Conservation (phyloP, 2,329 filamentous ascomycete species). For the Nectriaceae sp. region DNA sequence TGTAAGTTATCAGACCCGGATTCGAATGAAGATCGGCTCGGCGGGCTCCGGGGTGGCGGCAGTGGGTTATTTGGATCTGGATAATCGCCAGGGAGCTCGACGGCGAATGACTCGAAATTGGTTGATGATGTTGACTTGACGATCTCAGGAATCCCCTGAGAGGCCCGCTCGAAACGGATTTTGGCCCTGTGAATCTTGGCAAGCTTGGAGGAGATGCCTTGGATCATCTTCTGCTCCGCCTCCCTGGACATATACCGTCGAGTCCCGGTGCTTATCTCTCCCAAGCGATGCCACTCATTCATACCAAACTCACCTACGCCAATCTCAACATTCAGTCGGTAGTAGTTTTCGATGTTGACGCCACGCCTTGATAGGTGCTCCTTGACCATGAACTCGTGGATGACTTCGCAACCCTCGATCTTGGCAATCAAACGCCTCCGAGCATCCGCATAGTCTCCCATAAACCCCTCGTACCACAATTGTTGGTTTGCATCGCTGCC, state of each 20-base stretch:
- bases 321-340: conserved; percentile 93
- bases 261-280: conserved; percentile 92
- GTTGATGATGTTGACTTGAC: conserved; percentile 45
- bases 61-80: conserved; percentile 41
- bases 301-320: conserved; percentile 97
- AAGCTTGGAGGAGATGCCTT: conserved; percentile 76
- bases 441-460: conserved; percentile 91
- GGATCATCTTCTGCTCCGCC: conserved; percentile 75
- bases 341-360: conserved; percentile 89
- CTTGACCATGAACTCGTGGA: conserved; percentile 81
- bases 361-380: conserved; percentile 76
- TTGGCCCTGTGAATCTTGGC: conserved; percentile 82
- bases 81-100: conserved; percentile 60
- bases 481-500: conserved; percentile 68
- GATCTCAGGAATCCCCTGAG: conserved; percentile 45
- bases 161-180: conserved; percentile 59
- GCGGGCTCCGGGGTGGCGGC: conserved; percentile 38
- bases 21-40: conserved; percentile 57
- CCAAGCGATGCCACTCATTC: conserved; percentile 96
- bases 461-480: conserved; percentile 91
- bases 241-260: conserved; percentile 76
- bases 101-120: conserved; percentile 48
- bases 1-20: conserved; percentile 55
- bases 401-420: conserved; percentile 92
- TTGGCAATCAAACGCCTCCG: conserved; percentile 81